These are phyloP conservation scores for Fagus sylvatica DNA, from an alignment of 306 rosid species.

Conservation along the genomic window DNA sequence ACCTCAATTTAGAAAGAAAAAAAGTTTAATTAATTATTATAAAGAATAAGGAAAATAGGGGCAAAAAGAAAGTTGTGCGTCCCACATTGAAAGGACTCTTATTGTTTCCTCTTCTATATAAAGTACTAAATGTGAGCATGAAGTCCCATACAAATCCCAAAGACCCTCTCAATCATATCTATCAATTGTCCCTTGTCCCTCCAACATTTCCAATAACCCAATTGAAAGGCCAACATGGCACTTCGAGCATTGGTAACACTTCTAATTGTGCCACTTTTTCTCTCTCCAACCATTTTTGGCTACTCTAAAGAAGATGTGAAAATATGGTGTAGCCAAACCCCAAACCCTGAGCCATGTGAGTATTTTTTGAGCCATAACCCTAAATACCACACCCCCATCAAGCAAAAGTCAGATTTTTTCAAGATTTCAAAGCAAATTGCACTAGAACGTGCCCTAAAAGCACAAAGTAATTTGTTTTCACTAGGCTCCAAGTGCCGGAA, in stretches of 20 bases:
- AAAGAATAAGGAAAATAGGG: background rate
- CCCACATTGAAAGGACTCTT: background rate
- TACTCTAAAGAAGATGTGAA: conserved; percentile 41
- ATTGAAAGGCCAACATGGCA: background rate
- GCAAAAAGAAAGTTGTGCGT: background rate
- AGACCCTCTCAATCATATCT: background rate
- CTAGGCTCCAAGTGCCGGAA: conserved; percentile 51
- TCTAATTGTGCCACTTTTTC: conserved; percentile 23
- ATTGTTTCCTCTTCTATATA: background rate
- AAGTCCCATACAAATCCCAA: background rate
- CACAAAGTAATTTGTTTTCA: conserved; percentile 31
- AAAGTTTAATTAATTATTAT: background rate
- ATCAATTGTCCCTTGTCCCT: conserved; percentile 15
- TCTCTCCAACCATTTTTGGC: conserved; percentile 18
- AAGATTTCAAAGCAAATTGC: conserved; percentile 49
- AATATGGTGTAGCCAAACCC: conserved; percentile 83
- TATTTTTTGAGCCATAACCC: conserved; percentile 42
- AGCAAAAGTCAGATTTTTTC: conserved; percentile 60
- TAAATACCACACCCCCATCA: conserved; percentile 33
- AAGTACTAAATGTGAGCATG: background rate
- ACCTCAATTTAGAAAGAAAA: background rate
- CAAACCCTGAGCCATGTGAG: conserved; percentile 72
- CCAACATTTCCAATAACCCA: background rate
- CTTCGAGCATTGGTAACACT: conserved; percentile 12
- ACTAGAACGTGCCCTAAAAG: conserved; percentile 45